Evolutionary conservation across 1,284 basidiomycete species (phyloP).

Genomic region (Phellinidium pouzarii): DNA sequence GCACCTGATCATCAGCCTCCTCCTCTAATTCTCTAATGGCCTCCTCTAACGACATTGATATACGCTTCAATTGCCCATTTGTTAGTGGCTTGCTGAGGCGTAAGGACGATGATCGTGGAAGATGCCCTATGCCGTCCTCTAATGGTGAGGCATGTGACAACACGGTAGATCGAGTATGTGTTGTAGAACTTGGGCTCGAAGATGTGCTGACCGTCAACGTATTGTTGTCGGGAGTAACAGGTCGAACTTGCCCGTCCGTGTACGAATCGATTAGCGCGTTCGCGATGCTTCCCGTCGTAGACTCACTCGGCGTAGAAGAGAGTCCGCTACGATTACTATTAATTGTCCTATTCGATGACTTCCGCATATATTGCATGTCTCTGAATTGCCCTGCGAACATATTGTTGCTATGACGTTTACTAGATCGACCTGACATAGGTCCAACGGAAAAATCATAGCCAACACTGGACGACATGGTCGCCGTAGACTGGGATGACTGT

Average conservation of each 20-base stretch:
- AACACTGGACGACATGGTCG: conserved; percentile 12
- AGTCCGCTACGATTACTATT: conserved; percentile 40
- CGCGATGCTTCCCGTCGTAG: conserved; percentile 36
- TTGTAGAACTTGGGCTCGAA: conserved; percentile 40
- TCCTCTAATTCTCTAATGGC: conserved; percentile 62
- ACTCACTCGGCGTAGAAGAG: conserved; percentile 47
- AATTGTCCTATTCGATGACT: conserved; percentile 36
- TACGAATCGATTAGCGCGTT: conserved; percentile 39
- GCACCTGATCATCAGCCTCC: conserved; percentile 59
- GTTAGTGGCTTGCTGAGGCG: conserved; percentile 45
- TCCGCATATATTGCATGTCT: conserved; percentile 64
- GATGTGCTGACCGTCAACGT: conserved; percentile 34
- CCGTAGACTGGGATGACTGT: conserved; percentile 14
- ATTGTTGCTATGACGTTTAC: conserved; percentile 75
- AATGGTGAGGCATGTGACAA: conserved; percentile 26
- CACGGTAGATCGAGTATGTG: conserved; percentile 35
- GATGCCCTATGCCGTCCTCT: conserved; percentile 19
- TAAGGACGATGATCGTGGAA: conserved; percentile 27
- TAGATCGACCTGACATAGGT: conserved; percentile 28
- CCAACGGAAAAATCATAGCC: conserved; percentile 9
- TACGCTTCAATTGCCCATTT: conserved; percentile 49
- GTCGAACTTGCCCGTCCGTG: conserved; percentile 35
- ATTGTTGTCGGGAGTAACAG: conserved; percentile 46
- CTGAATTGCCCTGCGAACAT: conserved; percentile 69
- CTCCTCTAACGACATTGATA: conserved; percentile 64